Conservation (phyloP, 306 rosid genomes). For the peach (Prunus persica) region DNA sequence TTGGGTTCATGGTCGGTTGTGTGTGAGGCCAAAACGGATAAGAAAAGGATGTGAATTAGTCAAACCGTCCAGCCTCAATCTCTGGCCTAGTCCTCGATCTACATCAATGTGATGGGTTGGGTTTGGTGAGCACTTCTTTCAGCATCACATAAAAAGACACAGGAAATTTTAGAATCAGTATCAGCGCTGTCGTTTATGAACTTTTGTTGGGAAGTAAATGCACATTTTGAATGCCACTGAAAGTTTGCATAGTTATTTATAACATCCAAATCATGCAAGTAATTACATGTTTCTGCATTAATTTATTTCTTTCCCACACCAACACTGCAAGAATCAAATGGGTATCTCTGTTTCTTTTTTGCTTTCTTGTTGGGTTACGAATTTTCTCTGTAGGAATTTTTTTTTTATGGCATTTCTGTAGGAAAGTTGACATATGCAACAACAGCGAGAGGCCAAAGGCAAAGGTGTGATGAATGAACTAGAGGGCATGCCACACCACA, state of each 20-base stretch:
- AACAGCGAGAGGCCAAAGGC: neutral
- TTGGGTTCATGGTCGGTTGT: neutral
- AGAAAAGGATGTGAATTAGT: neutral
- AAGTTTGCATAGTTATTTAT: no score
- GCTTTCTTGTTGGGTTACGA: neutral
- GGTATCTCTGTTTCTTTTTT: neutral
- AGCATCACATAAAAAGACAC: neutral
- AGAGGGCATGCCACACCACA: no score
- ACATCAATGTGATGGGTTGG: neutral
- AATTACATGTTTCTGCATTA: neutral
- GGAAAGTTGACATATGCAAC: neutral
- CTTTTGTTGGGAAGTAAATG: neutral
- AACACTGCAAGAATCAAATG: neutral
- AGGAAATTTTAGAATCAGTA: no score
- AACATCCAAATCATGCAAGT: neutral
- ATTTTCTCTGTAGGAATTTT: neutral
- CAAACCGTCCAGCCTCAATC: slow-evolving; percentile 7
- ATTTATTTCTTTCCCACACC: no score
- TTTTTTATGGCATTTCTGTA: neutral
- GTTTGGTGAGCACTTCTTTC: neutral
- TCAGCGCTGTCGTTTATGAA: no score
- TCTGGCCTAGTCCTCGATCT: neutral
- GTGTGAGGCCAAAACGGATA: neutral
- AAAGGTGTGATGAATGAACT: neutral
- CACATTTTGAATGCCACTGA: neutral